Base-by-base conservation (phyloP, 495 filamentous ascomycete genomes). In the Corynascus novoguineensis region DNA sequence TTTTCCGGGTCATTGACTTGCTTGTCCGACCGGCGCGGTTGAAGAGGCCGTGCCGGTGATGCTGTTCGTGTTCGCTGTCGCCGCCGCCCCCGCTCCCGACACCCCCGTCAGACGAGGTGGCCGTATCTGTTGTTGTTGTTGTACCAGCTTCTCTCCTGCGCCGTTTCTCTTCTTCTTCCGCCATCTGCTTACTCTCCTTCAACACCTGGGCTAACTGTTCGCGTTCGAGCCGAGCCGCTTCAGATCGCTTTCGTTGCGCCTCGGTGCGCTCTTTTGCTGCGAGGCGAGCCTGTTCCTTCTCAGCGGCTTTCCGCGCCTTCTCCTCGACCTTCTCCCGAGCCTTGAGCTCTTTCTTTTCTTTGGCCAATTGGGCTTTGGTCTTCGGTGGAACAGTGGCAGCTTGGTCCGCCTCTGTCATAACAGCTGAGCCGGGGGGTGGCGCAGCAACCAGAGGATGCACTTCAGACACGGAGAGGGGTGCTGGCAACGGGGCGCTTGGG, bases 241-340 rank as follows among this genome's bases (percentile, higher is more conserved):
- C 73, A 9, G 73, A 69, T 22, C 64, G 27, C 51, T 64, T 62
- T 1, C 62, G 56, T 5, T 62, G 60, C 6, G 61, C 60, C 27
- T 79, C 74, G 32, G 65, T 62, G 21, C 69, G 71, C 58, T 73
- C 66, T 58, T 76, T 77, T 38, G 74, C 71, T 24, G 88, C 83
- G 11, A 79, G 63, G 29, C 88, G 87, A 60, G 84, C 86, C 54
- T 83, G 77, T 37, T 82, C 83, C 58, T 82, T 81, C 60, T 86
- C 81, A 1, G 82, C 53, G 74, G 76, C 86, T 62, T 86, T 92
- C 24, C 86, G 84, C 21, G 82, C 82, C 21, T 79, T 80, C 55
- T 83, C 86, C 8, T 76, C 74, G 46, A 84, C 85, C 61, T 87
- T 86, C 56, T 86, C 84, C 55, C 81, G 84, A 22, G 80, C 72